phyloP scores from a whole-genome alignment of 1,139 yeast genomes.

The Arxiozyma bovina region DNA sequence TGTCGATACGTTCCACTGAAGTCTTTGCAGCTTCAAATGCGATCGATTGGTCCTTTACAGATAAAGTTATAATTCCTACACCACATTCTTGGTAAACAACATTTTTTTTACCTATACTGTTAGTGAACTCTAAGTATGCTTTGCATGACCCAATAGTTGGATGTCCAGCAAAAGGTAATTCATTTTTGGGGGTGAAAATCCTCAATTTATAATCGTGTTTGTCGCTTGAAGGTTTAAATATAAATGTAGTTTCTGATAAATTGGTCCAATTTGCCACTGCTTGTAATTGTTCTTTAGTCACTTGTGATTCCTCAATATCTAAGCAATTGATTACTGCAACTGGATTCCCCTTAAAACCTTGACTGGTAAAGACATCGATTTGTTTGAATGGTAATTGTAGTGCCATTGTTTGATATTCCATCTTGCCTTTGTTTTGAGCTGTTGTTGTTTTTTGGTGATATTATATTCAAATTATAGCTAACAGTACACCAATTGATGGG shows the following conservation, averaged over 20 bases:
- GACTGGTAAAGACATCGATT: slow-evolving; percentile 43
- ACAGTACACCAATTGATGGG: not conserved
- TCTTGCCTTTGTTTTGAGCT: not conserved
- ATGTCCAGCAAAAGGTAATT: slow-evolving; percentile 54
- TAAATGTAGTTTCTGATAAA: slow-evolving; percentile 47
- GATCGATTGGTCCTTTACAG: slow-evolving; percentile 15
- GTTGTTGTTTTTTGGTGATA: slow-evolving; percentile 1
- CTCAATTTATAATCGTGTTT: slow-evolving; percentile 40
- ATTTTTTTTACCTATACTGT: slow-evolving; percentile 12
- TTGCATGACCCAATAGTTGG: slow-evolving; percentile 47
- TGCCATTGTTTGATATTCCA: slow-evolving; percentile 5
- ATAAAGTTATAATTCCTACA: slow-evolving; percentile 37
- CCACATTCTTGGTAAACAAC: slow-evolving; percentile 37
- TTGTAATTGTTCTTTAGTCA: slow-evolving; percentile 36
- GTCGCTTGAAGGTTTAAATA: slow-evolving; percentile 33
- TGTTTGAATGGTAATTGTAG: slow-evolving; percentile 34
- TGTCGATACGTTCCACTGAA: slow-evolving; percentile 19
- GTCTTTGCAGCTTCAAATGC: slow-evolving; percentile 23
- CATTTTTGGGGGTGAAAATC: slow-evolving; percentile 40
- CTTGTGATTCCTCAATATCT: slow-evolving; percentile 13
- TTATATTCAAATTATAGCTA: not conserved
- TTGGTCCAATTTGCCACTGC: slow-evolving; percentile 48
- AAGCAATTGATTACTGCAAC: slow-evolving; percentile 39
- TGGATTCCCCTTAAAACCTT: slow-evolving; percentile 43
- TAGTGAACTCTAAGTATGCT: slow-evolving; percentile 35